These are phyloP conservation scores for Sphagnum tenellum DNA, from an alignment of 225 moss, liverwort and hornwort genomes.

Conservation along the genomic window DNA sequence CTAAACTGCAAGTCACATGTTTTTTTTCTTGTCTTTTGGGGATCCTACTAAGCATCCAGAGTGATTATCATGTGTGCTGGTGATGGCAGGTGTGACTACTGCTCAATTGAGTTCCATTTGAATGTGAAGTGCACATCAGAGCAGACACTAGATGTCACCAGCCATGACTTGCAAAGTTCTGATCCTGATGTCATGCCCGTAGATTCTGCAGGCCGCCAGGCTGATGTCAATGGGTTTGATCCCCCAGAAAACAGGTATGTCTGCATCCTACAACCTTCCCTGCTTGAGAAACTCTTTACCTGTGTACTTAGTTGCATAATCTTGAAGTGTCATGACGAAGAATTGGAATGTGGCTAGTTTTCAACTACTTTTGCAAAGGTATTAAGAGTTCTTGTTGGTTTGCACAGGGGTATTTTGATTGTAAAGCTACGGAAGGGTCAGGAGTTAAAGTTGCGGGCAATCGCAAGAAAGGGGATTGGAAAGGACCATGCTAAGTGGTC, in stretches of 20 bases:
- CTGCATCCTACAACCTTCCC: no score
- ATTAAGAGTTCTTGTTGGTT: neutral
- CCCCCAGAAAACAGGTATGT: constrained; percentile 53
- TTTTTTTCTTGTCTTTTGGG: no score
- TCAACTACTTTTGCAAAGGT: no score
- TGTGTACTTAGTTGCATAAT: no score
- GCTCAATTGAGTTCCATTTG: constrained; percentile 88
- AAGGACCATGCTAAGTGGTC: constrained; percentile 99
- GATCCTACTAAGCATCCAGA: no score
- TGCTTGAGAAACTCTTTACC: no score
- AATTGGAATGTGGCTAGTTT: no score
- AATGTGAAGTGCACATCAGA: constrained; percentile 91
- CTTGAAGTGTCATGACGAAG: no score
- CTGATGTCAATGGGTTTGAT: constrained; percentile 60
- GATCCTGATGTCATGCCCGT: constrained; percentile 65
- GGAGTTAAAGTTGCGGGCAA: constrained; percentile 88
- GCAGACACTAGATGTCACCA: constrained; percentile 86
- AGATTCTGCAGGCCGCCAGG: constrained; percentile 41
- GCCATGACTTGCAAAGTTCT: constrained; percentile 76
- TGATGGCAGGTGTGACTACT: constrained; percentile 65
- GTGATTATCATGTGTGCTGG: no score
- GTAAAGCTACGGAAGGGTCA: constrained; percentile 89
- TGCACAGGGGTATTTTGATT: constrained; percentile 78
- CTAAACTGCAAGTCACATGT: no score
- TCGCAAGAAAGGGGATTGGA: constrained; percentile 90